phyloP scores from a whole-genome alignment of 2,329 filamentous ascomycete genomes.

The Trichophyton schoenleinii region DNA sequence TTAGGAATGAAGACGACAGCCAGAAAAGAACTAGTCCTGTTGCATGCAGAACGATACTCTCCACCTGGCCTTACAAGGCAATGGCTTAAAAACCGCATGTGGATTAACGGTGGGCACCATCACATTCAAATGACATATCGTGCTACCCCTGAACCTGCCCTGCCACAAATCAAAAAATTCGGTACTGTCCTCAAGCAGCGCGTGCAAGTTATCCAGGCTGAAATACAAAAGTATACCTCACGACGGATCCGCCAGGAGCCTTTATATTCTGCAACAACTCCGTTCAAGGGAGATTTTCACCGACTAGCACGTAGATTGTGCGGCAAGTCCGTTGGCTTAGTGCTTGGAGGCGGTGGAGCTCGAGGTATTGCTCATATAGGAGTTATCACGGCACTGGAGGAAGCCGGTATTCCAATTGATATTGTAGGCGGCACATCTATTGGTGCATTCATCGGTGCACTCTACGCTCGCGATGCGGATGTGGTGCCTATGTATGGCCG shows the following conservation, averaged over 20 bases:
- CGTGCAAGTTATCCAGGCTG: slow-evolving; percentile 87
- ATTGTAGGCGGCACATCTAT: slow-evolving; percentile 94
- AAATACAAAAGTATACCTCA: slow-evolving; percentile 96
- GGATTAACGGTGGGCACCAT: slow-evolving; percentile 97
- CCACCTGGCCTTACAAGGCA: slow-evolving; percentile 69
- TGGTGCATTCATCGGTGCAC: slow-evolving; percentile 82
- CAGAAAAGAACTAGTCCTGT: slow-evolving; percentile 76
- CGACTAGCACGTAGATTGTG: slow-evolving; percentile 78
- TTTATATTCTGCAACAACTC: slow-evolving; percentile 79
- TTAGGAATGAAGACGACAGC: slow-evolving; percentile 96
- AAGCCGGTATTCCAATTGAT: slow-evolving; percentile 91
- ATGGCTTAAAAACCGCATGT: slow-evolving; percentile 85
- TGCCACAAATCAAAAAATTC: slow-evolving; percentile 62
- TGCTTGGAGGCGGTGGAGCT: slow-evolving; percentile 86
- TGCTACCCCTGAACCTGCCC: slow-evolving; percentile 60
- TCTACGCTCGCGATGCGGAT: slow-evolving; percentile 93
- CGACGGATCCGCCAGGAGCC: slow-evolving; percentile 78
- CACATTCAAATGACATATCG: slow-evolving; percentile 93
- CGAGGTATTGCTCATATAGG: slow-evolving; percentile 86
- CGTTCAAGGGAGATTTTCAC: slow-evolving; percentile 95
- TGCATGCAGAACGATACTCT: slow-evolving; percentile 83
- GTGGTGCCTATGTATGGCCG: slow-evolving; percentile 93
- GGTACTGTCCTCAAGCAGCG: slow-evolving; percentile 80
- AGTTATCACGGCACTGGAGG: slow-evolving; percentile 87
- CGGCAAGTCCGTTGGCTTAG: slow-evolving; percentile 86